Conservation (phyloP, 164 flowering plant genomes). For the Berberis thunbergii region DNA sequence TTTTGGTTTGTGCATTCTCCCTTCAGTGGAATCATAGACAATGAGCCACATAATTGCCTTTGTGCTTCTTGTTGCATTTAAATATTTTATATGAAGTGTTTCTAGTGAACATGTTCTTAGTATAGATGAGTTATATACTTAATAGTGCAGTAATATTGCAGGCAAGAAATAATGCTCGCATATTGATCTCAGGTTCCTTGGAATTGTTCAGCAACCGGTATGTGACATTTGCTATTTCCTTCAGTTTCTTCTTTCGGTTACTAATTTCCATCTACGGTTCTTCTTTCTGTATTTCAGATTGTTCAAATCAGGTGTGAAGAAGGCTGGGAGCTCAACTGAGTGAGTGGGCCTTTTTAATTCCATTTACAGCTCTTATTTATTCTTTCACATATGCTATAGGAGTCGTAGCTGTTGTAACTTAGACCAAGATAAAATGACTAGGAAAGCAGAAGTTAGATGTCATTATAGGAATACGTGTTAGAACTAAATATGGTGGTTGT, state of each 20-base stretch:
- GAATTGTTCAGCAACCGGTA: conserved; percentile 78
- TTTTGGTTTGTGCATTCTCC: too few relatives aligned
- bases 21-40: too few relatives aligned
- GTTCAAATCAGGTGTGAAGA: conserved; percentile 65
- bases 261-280: conserved; percentile 1
- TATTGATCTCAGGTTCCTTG: conserved; percentile 81
- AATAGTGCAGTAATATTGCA: conserved; percentile 18
- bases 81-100: neutral
- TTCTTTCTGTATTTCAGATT: conserved; percentile 34
- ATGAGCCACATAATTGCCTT: too few relatives aligned
- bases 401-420: too few relatives aligned
- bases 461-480: too few relatives aligned
- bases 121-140: neutral
- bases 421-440: too few relatives aligned
- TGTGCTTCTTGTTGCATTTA: too few relatives aligned
- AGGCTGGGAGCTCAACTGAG: conserved; percentile 67
- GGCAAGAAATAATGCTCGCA: conserved; percentile 97
- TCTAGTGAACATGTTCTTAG: too few relatives aligned
- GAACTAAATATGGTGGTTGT: too few relatives aligned
- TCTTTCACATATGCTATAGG: too few relatives aligned
- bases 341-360: conserved; percentile 23
- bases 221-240: conserved; percentile 6
- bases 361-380: neutral
- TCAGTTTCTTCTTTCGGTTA: neutral
- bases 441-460: too few relatives aligned